Conservation (phyloP, 345 rosid species). For the Aurinia saxatilis region DNA sequence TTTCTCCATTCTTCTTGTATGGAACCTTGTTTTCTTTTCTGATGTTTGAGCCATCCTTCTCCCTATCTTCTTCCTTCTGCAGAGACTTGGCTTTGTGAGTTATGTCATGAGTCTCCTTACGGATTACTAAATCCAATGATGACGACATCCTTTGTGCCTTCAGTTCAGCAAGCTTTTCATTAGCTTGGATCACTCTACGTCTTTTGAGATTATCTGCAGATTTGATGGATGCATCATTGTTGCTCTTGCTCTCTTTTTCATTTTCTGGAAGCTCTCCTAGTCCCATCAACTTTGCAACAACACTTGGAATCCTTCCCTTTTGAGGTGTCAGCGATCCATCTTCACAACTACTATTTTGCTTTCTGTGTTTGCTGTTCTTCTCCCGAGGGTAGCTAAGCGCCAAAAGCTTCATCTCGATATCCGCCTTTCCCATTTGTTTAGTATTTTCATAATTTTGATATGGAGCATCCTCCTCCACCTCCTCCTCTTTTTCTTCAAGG, state of each 20-base stretch:
- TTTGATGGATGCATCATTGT: not conserved
- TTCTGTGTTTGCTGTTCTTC: constrained; percentile 23
- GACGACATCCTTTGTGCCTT: constrained; percentile 25
- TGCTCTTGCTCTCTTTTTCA: constrained; percentile 30
- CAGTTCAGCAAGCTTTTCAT: constrained; percentile 14
- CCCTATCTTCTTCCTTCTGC: constrained; percentile 32
- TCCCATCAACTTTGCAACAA: constrained; percentile 86
- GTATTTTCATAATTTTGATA: constrained; percentile 26
- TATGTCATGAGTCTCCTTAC: constrained; percentile 28
- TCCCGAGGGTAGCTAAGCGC: constrained; percentile 40
- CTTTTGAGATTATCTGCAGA: constrained; percentile 2
- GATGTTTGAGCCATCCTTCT: constrained; percentile 27
- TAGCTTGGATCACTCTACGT: constrained; percentile 29
- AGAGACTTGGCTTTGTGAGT: constrained; percentile 30
- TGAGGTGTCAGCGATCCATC: constrained; percentile 40
- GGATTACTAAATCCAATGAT: constrained; percentile 25
- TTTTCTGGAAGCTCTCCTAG: constrained; percentile 59
- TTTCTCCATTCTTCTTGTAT: constrained; percentile 33
- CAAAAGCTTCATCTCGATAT: constrained; percentile 41
- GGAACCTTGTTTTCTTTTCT: constrained; percentile 30
- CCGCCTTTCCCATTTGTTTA: constrained; percentile 39
- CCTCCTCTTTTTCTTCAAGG: constrained; percentile 47
- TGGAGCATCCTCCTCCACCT: constrained; percentile 40
- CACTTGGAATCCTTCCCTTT: constrained; percentile 71
- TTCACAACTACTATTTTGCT: constrained; percentile 14